Evolutionary conservation across 176 grass and related monocot genomes (phyloP).

Genomic region (Triticum dicoccoides): DNA sequence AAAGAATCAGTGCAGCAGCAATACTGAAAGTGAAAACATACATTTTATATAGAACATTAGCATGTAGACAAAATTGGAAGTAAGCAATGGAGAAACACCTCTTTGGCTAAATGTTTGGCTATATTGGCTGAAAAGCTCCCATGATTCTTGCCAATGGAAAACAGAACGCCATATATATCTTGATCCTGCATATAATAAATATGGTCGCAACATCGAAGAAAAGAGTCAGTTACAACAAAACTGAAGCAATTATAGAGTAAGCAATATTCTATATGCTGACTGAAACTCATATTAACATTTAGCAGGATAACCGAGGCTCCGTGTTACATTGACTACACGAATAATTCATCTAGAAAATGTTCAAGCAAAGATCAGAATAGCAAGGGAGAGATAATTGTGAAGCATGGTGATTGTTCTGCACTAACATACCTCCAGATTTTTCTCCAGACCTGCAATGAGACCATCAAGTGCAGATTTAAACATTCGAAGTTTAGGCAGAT

Average conservation of each 20-base stretch:
- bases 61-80: slow-evolving; percentile 12
- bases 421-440: slow-evolving; percentile 72
- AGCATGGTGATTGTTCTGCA: not conserved
- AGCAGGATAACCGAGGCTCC: not conserved
- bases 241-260: slow-evolving; percentile 6
- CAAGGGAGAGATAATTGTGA: too few species aligned
- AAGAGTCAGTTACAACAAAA: slow-evolving; percentile 14
- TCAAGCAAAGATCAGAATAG: not conserved
- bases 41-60: not conserved
- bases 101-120: slow-evolving; percentile 74
- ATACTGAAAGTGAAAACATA: not conserved
- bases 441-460: slow-evolving; percentile 70
- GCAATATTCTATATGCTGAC: not conserved
- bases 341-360: not conserved
- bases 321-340: not conserved
- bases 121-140: slow-evolving; percentile 62
- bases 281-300: not conserved
- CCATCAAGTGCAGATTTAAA: slow-evolving; percentile 72
- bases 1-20: not conserved
- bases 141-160: slow-evolving; percentile 79
- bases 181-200: slow-evolving; percentile 70
- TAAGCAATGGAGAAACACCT: slow-evolving; percentile 48
- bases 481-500: slow-evolving; percentile 68
- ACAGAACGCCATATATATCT: slow-evolving; percentile 69
- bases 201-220: slow-evolving; percentile 27